Base-by-base conservation (phyloP, 2,329 filamentous ascomycete species). In the Aspergillus eucalypticola region DNA sequence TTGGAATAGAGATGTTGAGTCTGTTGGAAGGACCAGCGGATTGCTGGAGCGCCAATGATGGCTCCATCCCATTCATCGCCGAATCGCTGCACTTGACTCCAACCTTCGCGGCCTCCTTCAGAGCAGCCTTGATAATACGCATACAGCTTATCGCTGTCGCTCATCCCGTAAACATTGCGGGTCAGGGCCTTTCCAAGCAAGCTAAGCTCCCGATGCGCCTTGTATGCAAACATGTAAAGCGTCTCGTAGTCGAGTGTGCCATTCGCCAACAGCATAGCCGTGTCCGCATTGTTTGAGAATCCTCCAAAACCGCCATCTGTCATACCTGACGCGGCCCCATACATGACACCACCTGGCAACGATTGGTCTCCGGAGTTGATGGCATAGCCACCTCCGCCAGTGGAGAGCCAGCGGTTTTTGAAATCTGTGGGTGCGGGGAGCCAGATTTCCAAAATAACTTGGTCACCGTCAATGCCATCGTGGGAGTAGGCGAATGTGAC, bases 91-190 rank as follows among this genome's bases (percentile, higher is more conserved):
- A 82, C 73, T 67, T 84, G 82, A 59, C 74, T 78, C 78, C 78
- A 79, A 10, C 81, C 82, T 69, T 84, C 79, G 39, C 82, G 77
- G 1, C 82, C 83, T 13, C 83, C 83, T 53, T 85, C 82, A 10
- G 82, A 84, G 69, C 83, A 85, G 3, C 82, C 83, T 61, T 83
- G 77, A 64, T 81, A 85, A 71, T 84, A 85, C 3, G 81, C 71
- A 54, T 74, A 74, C 41, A 75, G 19, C 57, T 72, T 75, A n/a
- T 62, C 56, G 25, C 15, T 44, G 29, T 56, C 56, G 32, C 61
- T 60, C 49, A 68, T 42, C 29, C 68, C 71, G 67, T 79, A 82
- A 66, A 82, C 75, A 8, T 73, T 74, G 41, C 71, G 72, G 3
- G 80, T 75, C 27, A 82, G 72, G 44, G 73, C 69, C 65, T 82